Evolutionary conservation across 257 asterid genomes (phyloP).

Genomic region (Przewalskia tangutica): DNA sequence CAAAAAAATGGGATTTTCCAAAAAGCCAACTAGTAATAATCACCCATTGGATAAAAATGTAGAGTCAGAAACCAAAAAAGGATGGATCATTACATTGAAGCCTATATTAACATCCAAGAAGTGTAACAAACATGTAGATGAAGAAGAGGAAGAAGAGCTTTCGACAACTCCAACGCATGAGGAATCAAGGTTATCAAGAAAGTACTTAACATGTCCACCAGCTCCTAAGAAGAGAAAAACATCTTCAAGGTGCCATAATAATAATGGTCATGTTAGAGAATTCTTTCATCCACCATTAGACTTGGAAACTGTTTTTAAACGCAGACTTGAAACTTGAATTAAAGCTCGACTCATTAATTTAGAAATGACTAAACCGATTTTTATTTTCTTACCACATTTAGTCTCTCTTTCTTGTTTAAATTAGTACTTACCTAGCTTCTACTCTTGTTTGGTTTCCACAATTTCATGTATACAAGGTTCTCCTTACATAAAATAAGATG

Average conservation of each 20-base stretch:
- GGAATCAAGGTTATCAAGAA: conserved; percentile 20
- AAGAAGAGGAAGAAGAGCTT: conserved; percentile 3
- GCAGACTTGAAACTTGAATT: background rate
- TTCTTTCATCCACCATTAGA: conserved; percentile 29
- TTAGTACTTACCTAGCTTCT: background rate
- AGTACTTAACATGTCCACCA: conserved; percentile 23
- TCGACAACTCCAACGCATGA: conserved; percentile 34
- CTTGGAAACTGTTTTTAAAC: conserved; percentile 22
- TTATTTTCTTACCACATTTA: background rate
- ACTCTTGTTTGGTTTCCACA: background rate
- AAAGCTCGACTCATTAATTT: background rate
- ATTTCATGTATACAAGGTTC: background rate
- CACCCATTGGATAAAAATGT: conserved; percentile 13
- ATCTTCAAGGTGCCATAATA: conserved; percentile 18
- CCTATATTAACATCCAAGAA: conserved; percentile 12
- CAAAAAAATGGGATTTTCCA: background rate
- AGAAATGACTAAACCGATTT: background rate
- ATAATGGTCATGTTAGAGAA: conserved; percentile 11
- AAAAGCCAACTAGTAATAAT: background rate
- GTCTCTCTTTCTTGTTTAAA: background rate
- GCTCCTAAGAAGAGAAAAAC: conserved; percentile 38
- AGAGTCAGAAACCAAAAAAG: conserved; percentile 16
- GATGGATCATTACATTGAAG: conserved; percentile 27
- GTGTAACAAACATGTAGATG: conserved; percentile 13
- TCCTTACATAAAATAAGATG: conserved; percentile 13